phyloP scores from a whole-genome alignment of 1,284 basidiomycete genomes.

The Clitocybe nebularis region DNA sequence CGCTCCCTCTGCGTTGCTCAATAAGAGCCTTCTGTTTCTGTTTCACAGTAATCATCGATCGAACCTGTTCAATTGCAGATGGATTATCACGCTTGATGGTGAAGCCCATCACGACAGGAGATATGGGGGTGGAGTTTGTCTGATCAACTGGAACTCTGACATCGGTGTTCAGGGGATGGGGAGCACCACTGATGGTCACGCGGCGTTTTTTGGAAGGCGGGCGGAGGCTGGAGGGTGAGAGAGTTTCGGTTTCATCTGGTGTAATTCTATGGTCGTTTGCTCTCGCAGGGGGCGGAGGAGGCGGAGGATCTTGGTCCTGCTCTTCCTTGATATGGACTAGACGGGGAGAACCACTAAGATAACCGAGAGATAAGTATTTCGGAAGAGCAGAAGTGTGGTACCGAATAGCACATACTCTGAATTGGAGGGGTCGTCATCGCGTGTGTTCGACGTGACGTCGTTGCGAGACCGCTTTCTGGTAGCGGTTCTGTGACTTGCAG shows the following conservation, averaged over 20 bases:
- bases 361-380: conserved; percentile 22
- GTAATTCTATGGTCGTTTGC: conserved; percentile 23
- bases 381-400: conserved; percentile 13
- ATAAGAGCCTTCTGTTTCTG: conserved; percentile 68
- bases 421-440: conserved; percentile 33
- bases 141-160: conserved; percentile 41
- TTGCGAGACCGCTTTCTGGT: conserved; percentile 45
- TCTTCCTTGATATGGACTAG: conserved; percentile 59
- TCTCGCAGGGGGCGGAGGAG: conserved; percentile 25
- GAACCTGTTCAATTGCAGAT: conserved; percentile 53
- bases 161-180: conserved; percentile 52
- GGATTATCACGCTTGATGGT: conserved; percentile 57
- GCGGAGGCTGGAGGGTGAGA: conserved; percentile 36
- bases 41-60: conserved; percentile 58
- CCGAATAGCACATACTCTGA: conserved; percentile 33
- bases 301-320: conserved; percentile 46
- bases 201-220: conserved; percentile 69
- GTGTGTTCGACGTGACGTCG: conserved; percentile 29
- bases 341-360: conserved; percentile 40
- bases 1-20: conserved; percentile 62
- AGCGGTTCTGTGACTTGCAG: conserved; percentile 12
- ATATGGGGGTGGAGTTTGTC: conserved; percentile 51
- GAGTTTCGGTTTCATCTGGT: too few relatives aligned
- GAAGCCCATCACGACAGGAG: conserved; percentile 63
- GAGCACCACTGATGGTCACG: conserved; percentile 60